Conservation (phyloP, 2,329 filamentous ascomycete species). For the Neophaeococcomyces aloes region DNA sequence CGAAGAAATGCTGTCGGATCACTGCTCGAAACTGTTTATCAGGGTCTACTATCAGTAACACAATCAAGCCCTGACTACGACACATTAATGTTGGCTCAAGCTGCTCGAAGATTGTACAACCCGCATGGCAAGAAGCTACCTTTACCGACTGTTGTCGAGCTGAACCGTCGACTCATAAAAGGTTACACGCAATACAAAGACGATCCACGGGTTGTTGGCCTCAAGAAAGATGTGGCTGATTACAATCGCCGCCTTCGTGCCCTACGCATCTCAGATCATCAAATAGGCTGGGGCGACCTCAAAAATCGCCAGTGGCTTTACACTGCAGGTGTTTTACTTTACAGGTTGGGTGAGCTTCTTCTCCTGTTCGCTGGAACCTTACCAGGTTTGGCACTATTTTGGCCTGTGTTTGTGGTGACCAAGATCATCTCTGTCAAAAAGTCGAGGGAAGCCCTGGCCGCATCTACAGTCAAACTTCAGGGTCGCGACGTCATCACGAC, state of each 20-base stretch:
- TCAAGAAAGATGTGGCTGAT: constrained; percentile 64
- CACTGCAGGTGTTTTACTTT: constrained; percentile 66
- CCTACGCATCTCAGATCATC: constrained; percentile 82
- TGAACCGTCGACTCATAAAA: constrained; percentile 81
- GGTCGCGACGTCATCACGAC: constrained; percentile 85
- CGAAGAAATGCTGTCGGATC: constrained; percentile 77
- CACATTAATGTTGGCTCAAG: constrained; percentile 90
- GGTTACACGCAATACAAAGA: constrained; percentile 90
- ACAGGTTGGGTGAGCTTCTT: constrained; percentile 66
- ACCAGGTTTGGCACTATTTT: constrained; percentile 77
- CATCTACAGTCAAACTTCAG: constrained; percentile 78
- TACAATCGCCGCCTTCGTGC: constrained; percentile 84
- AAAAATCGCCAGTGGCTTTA: constrained; percentile 69
- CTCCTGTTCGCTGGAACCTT: constrained; percentile 71
- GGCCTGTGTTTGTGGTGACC: constrained; percentile 73
- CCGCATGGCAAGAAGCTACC: constrained; percentile 88
- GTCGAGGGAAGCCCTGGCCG: constrained; percentile 71
- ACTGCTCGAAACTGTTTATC: constrained; percentile 76
- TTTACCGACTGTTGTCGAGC: constrained; percentile 81
- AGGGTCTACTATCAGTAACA: constrained; percentile 75
- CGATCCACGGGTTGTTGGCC: constrained; percentile 66
- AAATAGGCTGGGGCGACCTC: constrained; percentile 60
- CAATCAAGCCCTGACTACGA: constrained; percentile 91
- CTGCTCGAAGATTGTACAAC: constrained; percentile 84
- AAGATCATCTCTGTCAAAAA: constrained; percentile 75